Evolutionary conservation across 352 stramenopile genomes (phyloP).

Genomic region (Pythium volutum): DNA sequence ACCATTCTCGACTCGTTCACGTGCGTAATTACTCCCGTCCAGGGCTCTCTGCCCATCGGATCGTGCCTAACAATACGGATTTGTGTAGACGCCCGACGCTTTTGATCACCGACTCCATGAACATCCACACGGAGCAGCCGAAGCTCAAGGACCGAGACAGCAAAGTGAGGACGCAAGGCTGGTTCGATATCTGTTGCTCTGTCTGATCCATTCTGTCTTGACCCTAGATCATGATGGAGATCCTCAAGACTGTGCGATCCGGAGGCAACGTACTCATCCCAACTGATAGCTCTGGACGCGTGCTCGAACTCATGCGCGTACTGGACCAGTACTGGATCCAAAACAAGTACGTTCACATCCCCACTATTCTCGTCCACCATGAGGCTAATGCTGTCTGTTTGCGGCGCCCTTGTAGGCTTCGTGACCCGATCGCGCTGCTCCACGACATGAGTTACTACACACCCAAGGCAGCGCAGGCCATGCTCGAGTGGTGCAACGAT

Average conservation of each 20-base stretch:
- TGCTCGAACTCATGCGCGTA: conserved; percentile 95
- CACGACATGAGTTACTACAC: conserved; percentile 91
- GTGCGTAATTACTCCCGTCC: conserved; percentile 27
- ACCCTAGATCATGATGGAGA: conserved; percentile 87
- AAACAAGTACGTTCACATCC: conserved; percentile 76
- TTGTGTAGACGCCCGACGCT: conserved; percentile 67
- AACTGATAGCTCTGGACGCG: conserved; percentile 90
- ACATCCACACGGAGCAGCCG: conserved; percentile 77
- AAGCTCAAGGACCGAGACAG: conserved; percentile 88
- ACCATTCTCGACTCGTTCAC: conserved; percentile 93
- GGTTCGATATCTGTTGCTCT: too few species aligned
- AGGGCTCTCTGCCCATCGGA: too few species aligned
- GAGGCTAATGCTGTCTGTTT: not conserved
- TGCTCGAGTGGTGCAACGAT: conserved; percentile 90
- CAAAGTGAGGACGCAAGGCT: conserved; percentile 37
- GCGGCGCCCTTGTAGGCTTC: conserved; percentile 42
- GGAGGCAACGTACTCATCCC: conserved; percentile 96
- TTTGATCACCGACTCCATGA: conserved; percentile 89
- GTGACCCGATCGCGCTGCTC: conserved; percentile 81
- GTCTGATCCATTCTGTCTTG: not conserved
- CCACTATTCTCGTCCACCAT: not conserved
- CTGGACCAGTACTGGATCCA: conserved; percentile 95
- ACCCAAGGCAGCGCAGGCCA: conserved; percentile 82
- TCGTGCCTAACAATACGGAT: not conserved
- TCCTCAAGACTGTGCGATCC: conserved; percentile 90